Evolutionary conservation across 345 rosid genomes (phyloP), one percentile per base, ranked within the genome.

Genomic region (Ailanthus altissimus): DNA sequence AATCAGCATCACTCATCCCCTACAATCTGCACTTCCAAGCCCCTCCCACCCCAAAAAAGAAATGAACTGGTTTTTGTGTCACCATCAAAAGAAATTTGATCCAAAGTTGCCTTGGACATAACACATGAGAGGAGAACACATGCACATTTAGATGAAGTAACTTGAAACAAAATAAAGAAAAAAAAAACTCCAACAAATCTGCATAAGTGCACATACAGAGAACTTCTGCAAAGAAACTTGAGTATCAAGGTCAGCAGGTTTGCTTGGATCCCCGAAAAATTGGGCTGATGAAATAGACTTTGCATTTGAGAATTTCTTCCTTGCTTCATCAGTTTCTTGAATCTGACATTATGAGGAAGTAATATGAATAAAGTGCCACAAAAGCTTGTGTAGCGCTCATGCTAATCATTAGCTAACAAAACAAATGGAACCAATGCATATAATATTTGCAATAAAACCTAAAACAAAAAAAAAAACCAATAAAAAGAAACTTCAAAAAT

Each of bases 241-340:
- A 60, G 98, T 85, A n/a, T 91, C 97, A 26, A 77, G 1, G 61
- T 90, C 94, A 5, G 83, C 72, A 65, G 91, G 77, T 71, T 80
- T 84, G 82, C 62, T 87, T 71, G 88, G 94, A 73, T 91, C 91
- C 57, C 97, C 97, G 65, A 92, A 97, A 76, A 13, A 97, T 74
- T 97, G 99, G n/a, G 98, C 88, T 12, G 99, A 97, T 61, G 99
- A 97, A 74, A 97, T 97, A 8, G 99, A 90, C 76, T 97, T 97
- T 25, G 99, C 99, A 78, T 91, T 94, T 46, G 97, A 82, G 84
- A 92, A 97, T 87, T 94, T 97, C 88, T 88, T 94, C 85, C 98
- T 88, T 53, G 99, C 99, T 83, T 97, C 98, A 85, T 97, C 98
- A 23, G 91, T 83, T 84, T 97, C 99, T 78, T 91, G 88, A 79